A percentile compares a stretch with the other conserved stretches of the same genome.
Conservation (phyloP, 2,329 filamentous ascomycete genomes). For the Nemania sp. region DNA sequence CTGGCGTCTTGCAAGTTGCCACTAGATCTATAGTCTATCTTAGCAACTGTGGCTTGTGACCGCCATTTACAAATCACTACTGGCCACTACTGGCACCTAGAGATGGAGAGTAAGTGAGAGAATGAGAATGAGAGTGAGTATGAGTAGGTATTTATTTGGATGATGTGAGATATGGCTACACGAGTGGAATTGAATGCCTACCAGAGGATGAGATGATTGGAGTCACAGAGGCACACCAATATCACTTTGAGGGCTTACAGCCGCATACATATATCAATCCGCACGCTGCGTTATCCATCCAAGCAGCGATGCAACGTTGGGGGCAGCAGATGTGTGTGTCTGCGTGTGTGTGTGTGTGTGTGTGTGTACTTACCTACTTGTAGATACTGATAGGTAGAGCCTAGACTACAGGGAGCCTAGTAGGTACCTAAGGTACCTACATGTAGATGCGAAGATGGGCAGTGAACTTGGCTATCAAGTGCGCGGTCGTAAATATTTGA, state of each 20-base stretch:
- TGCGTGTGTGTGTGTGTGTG: too few species aligned
- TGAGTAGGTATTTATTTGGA: neutral
- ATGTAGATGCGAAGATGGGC: neutral
- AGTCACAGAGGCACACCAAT: constrained; percentile 18
- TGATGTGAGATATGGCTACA: constrained; percentile 27
- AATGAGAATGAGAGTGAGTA: too few species aligned
- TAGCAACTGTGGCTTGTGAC: constrained; percentile 1
- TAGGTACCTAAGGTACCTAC: too few species aligned
- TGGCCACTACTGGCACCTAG: too few species aligned
- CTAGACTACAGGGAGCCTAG: neutral
- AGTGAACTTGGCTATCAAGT: constrained; percentile 5
- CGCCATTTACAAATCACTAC: constrained; percentile 3
- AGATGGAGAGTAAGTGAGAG: too few species aligned
- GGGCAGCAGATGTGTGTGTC: constrained; percentile 8
- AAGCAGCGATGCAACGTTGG: constrained; percentile 20
- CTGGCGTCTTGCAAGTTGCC: neutral
- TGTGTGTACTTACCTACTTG: too few species aligned
- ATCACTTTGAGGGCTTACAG: constrained; percentile 31
- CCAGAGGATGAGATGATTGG: constrained; percentile 10
- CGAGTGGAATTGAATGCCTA: constrained; percentile 8
- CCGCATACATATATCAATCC: constrained; percentile 24
- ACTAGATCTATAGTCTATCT: neutral
- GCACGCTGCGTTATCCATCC: constrained; percentile 19
- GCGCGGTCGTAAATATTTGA: neutral
- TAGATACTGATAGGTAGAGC: too few species aligned